Evolutionary conservation across 208 protist species (phyloP).

Genomic region (Porcisia deanei): DNA sequence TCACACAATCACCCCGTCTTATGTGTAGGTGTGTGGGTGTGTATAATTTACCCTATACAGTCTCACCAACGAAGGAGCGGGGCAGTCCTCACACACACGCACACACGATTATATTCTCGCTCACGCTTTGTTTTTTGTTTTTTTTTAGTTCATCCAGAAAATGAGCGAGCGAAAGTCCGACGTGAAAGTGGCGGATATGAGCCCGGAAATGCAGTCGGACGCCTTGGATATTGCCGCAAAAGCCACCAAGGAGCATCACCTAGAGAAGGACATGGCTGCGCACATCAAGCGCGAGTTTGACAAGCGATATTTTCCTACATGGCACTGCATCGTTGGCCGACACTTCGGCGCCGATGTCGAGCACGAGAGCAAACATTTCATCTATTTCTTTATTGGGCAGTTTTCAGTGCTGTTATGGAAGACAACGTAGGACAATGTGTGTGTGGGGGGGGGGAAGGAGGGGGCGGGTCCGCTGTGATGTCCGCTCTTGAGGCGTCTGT

Average conservation of each 20-base stretch:
- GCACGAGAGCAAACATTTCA: conserved; percentile 99
- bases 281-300: conserved; percentile 99
- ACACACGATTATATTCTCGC: not conserved
- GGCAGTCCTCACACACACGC: not conserved
- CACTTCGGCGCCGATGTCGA: conserved; percentile 99
- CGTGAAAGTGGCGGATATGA: conserved; percentile 95
- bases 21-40: too few relatives aligned
- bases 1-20: too few relatives aligned
- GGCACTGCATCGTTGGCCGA: conserved; percentile 99
- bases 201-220: conserved; percentile 97
- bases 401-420: conserved; percentile 99
- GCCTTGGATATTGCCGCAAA: conserved; percentile 97
- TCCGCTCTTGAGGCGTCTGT: not conserved
- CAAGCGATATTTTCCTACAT: conserved; percentile 98
- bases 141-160: not conserved
- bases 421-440: conserved; percentile 18
- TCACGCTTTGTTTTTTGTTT: not conserved
- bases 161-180: conserved; percentile 90
- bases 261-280: conserved; percentile 99
- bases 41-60: not conserved
- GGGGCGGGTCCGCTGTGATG: not conserved
- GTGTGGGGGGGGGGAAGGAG: not conserved
- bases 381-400: conserved; percentile 99
- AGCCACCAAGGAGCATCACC: conserved; percentile 98
- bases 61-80: not conserved